phyloP scores from a whole-genome alignment of 2,329 filamentous ascomycete species.

The Truncatella angustata region DNA sequence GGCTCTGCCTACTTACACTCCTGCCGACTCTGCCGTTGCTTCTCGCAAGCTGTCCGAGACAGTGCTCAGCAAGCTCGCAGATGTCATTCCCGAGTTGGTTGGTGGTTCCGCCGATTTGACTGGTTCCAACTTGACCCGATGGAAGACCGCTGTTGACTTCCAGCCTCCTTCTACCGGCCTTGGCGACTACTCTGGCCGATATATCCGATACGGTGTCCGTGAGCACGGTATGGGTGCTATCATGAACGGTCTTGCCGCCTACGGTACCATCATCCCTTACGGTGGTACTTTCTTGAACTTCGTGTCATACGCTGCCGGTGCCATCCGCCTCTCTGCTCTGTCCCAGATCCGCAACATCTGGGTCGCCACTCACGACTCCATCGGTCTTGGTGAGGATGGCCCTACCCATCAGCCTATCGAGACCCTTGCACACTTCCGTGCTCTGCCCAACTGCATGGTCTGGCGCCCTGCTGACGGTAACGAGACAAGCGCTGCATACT shows the following conservation, averaged over 20 bases:
- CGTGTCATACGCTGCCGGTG: constrained; percentile 94
- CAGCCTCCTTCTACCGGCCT: constrained; percentile 84
- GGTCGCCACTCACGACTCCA: constrained; percentile 98
- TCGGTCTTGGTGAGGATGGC: constrained; percentile 97
- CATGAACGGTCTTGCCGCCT: constrained; percentile 92
- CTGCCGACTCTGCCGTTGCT: constrained; percentile 78
- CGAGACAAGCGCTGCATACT: constrained; percentile 97
- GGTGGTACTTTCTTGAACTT: constrained; percentile 99
- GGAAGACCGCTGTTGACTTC: constrained; percentile 97
- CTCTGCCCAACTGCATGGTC: constrained; percentile 98
- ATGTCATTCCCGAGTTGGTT: constrained; percentile 81
- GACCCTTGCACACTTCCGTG: constrained; percentile 97
- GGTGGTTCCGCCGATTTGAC: constrained; percentile 98
- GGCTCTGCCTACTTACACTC: constrained; percentile 85
- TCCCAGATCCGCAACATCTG: constrained; percentile 90
- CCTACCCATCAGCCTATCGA: constrained; percentile 99
- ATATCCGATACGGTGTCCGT: constrained; percentile 88
- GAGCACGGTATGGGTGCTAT: constrained; percentile 91
- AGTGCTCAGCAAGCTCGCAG: constrained; percentile 85
- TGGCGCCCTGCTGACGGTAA: constrained; percentile 98
- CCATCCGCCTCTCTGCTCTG: constrained; percentile 89
- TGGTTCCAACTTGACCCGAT: constrained; percentile 96
- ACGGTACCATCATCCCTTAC: constrained; percentile 92
- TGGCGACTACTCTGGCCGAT: constrained; percentile 87
- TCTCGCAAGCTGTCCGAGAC: constrained; percentile 96